phyloP scores from a whole-genome alignment of 345 rosid genomes.

The Toxicodendron radicans region DNA sequence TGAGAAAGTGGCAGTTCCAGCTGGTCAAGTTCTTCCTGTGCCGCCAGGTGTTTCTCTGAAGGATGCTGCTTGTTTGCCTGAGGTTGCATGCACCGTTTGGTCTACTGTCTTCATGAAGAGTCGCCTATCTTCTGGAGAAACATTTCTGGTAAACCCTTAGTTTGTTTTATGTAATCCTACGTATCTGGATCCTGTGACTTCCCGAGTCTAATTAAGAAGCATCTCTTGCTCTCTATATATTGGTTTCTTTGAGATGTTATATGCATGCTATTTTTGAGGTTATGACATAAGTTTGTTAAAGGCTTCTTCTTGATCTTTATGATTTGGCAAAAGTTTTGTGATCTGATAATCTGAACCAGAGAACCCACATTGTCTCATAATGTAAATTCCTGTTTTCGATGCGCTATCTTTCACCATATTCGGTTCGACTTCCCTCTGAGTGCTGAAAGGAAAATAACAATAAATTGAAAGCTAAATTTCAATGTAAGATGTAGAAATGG shows the following conservation, averaged over 20 bases:
- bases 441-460: no score
- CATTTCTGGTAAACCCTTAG: slow-evolving; percentile 50
- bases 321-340: no score
- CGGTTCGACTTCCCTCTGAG: neutral
- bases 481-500: neutral
- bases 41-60: slow-evolving; percentile 57
- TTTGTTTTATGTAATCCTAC: neutral
- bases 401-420: neutral
- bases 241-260: no score
- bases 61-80: slow-evolving; percentile 76
- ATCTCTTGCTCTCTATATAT: neutral
- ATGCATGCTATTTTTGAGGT: no score
- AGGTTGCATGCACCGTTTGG: slow-evolving; percentile 94
- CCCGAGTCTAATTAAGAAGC: neutral
- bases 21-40: slow-evolving; percentile 64
- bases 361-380: no score
- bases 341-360: no score
- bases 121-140: slow-evolving; percentile 56
- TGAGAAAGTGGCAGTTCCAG: slow-evolving; percentile 78
- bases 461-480: neutral
- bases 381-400: no score
- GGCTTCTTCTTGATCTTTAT: no score
- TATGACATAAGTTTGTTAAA: no score
- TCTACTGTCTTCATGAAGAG: slow-evolving; percentile 85
- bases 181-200: no score